Base-by-base conservation (phyloP, 2,329 filamentous ascomycete species). In the Penicillium sp. region DNA sequence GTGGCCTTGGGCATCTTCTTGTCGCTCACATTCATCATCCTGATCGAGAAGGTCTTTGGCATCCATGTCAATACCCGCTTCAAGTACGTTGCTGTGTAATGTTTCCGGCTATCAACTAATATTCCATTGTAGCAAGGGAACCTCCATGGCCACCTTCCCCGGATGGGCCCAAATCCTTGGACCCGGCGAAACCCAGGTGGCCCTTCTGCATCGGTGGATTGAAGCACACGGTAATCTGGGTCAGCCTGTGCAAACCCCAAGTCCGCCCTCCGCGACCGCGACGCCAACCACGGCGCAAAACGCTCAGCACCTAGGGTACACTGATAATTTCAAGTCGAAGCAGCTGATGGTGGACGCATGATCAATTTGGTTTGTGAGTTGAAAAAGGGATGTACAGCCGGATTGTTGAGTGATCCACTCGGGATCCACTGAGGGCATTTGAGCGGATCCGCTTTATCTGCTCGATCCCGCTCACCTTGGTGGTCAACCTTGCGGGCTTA, bases 381-480 rank as follows among this genome's bases (percentile, higher is more conserved):
- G 46, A 46, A 24, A 35, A 49, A 6, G 46, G 29, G 46, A 49
- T 49, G 46, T 49, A 22, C 46, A 49, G 26, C 46, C 46, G 46
- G 27, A 27, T 21, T 27, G 33, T 37, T 26, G 10, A 37, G 27
- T 13, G 29, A 16, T 16, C 31, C 31, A 33, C 31, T 33, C 13
- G 5, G 31, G 31, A 33, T 45, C 24, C 43, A 59, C 57, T 59
- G 57, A 42, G 57, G 54, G 29, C 49, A 51, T 51, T 51, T 51
- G 49, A 51, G 49, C 48, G 33, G 47, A 49, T 35, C 47, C 47
- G 21, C 47, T n/a, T 49, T 57, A 66, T 60, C 37, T 68, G 69
- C 67, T 71, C 66, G 61, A 64, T 67, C 60, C 48, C 58, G 26
- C 65, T 67, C 65, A 66, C 57, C 62, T 61, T 63, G 58, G 58